Conservation (phyloP, 495 filamentous ascomycete genomes). For the Penicillium argentinense region DNA sequence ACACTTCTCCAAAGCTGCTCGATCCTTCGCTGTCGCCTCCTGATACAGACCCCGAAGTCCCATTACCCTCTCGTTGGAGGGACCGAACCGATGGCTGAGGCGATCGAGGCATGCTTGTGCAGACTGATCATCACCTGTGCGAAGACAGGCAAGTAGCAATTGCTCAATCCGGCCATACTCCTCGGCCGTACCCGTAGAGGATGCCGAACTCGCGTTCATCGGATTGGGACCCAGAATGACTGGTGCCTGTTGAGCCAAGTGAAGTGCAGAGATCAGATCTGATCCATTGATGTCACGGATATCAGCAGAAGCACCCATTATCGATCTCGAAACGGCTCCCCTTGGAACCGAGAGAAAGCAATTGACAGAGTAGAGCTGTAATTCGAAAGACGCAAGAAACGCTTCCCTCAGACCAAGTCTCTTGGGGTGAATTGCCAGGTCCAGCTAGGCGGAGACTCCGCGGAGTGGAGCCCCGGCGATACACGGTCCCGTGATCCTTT, state of each 20-base stretch:
- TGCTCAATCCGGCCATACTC: conserved; percentile 84
- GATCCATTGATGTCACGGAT: conserved; percentile 28
- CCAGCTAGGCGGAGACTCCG: neutral
- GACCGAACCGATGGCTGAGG: conserved; percentile 76
- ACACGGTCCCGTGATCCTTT: conserved; percentile 27
- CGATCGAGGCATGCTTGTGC: conserved; percentile 72
- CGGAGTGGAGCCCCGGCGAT: neutral
- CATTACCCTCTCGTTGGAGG: conserved; percentile 77
- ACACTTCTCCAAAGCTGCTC: conserved; percentile 61
- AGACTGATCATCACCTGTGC: conserved; percentile 76
- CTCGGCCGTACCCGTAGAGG: conserved; percentile 63
- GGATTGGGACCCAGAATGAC: conserved; percentile 56
- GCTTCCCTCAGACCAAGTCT: too few species aligned
- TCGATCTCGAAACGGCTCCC: neutral
- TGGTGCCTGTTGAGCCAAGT: conserved; percentile 77
- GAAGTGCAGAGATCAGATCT: conserved; percentile 55
- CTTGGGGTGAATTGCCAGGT: too few species aligned
- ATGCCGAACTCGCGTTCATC: conserved; percentile 44
- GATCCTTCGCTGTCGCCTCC: conserved; percentile 74
- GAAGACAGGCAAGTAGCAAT: conserved; percentile 79
- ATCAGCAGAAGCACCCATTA: conserved; percentile 18
- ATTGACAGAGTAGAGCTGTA: neutral
- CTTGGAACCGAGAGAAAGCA: too few species aligned
- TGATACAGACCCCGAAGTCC: conserved; percentile 79
- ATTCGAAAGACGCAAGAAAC: too few species aligned